Evolutionary conservation across 768 basidiomycete genomes (phyloP).

Genomic region (Podaxis mareebaensis): DNA sequence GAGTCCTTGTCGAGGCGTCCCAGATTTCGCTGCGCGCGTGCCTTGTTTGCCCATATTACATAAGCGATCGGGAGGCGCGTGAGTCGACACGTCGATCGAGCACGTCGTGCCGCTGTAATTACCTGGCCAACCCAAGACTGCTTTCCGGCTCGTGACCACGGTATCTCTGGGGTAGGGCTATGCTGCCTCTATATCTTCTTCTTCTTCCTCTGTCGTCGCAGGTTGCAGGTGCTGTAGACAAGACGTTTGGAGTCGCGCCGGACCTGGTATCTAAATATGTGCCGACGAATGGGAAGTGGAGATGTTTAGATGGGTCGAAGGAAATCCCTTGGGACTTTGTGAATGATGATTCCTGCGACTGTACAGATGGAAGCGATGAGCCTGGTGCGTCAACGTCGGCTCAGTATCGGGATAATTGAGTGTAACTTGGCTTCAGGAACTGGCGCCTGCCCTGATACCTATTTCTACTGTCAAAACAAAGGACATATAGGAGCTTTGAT

Average conservation of each 20-base stretch:
- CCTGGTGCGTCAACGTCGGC: constrained; percentile 59
- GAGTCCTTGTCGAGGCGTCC: constrained; percentile 23
- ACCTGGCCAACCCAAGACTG: constrained; percentile 11
- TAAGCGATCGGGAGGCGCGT: constrained; percentile 27
- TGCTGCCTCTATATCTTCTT: constrained; percentile 56
- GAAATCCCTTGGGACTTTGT: constrained; percentile 78
- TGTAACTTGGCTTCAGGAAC: constrained; percentile 54
- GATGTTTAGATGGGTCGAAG: constrained; percentile 79
- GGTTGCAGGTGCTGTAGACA: constrained; percentile 40
- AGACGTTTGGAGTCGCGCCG: constrained; percentile 61
- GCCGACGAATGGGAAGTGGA: constrained; percentile 62
- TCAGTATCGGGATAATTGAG: background rate
- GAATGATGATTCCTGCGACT: constrained; percentile 96
- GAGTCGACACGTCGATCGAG: constrained; percentile 40
- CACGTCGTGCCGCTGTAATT: constrained; percentile 8
- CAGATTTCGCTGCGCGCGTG: constrained; percentile 32
- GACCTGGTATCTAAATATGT: constrained; percentile 55
- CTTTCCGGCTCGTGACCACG: background rate
- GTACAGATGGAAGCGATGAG: constrained; percentile 92
- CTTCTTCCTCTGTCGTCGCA: constrained; percentile 42
- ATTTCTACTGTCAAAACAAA: constrained; percentile 84
- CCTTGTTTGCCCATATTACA: constrained; percentile 40
- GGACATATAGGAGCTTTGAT: constrained; percentile 86
- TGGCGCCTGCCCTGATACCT: constrained; percentile 73
- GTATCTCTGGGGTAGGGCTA: constrained; percentile 23